Evolutionary conservation across 2,329 filamentous ascomycete species (phyloP), one percentile per base, ranked within the genome.

Genomic region (Colletotrichum sp.): DNA sequence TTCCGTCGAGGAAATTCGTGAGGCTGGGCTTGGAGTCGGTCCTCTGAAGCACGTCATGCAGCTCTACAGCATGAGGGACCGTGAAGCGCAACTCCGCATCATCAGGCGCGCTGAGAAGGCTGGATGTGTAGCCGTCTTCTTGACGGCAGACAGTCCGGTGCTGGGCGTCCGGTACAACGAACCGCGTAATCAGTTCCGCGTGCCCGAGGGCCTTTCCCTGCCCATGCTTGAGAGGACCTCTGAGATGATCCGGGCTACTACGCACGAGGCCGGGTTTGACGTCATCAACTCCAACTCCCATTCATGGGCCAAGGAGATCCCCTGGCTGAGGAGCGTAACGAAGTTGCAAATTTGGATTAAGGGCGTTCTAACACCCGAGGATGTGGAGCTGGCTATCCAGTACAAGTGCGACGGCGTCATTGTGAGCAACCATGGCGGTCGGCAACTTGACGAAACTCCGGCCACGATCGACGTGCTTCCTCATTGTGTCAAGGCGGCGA

Each of bases 151-250:
- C 52, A 82, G 80, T 8, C 77, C 79, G 0, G 86, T 90, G 1
- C 83, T 92, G 0, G 90, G 90, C 0, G 85, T 87, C 26, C 84
- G 90, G 1, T 83, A 90, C 30, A 89, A 90, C 60, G 89, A 92
- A 78, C 87, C 87, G 77, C 86, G 89, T 5, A 90, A 90, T 76
- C 85, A 89, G 59, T 91, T 90, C 80, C 81, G 82, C 4, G 84
- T 88, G 2, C 88, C 88, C 7, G 80, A 79, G 15, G 81, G 82
- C 1, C 72, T 83, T 18, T 65, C 62, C 13, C 62, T 65, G 1
- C 62, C 62, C 34, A 65, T 28, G n/a, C 26, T 65, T 1, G 62
- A 65, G 62, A 24, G 62, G 4, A 44, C 62, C 0, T 28, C 32
- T 68, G 66, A 69, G 77, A 76, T 76, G 80, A 30, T 79, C 78